Percentiles rank a stretch among this genome's conserved stretches.
Evolutionary conservation across 2,329 filamentous ascomycete species (phyloP).

Genomic region (Purpureocillium takamizusanense): DNA sequence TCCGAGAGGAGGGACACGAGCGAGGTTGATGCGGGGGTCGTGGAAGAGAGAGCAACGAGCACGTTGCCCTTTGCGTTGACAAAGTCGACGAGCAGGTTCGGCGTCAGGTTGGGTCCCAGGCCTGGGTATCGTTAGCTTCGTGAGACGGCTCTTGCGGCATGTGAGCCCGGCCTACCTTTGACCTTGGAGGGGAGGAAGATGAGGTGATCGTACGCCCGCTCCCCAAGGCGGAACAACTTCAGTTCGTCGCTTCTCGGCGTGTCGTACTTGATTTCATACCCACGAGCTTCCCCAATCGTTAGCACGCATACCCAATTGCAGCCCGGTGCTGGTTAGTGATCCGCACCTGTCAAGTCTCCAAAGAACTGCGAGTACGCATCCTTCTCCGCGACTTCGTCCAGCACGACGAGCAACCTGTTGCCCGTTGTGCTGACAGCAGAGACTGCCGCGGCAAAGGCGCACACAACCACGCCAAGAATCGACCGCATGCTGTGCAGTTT

Average conservation of each 20-base stretch:
- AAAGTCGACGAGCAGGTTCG: slow-evolving; percentile 81
- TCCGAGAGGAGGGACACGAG: slow-evolving; percentile 75
- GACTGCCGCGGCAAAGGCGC: slow-evolving; percentile 57
- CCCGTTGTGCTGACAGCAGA: slow-evolving; percentile 74
- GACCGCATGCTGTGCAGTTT: slow-evolving; percentile 53
- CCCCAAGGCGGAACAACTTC: slow-evolving; percentile 75
- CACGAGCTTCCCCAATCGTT: slow-evolving; percentile 53
- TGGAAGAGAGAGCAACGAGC: slow-evolving; percentile 72
- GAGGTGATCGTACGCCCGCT: slow-evolving; percentile 84
- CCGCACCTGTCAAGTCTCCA: slow-evolving; percentile 58
- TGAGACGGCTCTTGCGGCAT: not conserved
- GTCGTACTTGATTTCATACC: slow-evolving; percentile 72
- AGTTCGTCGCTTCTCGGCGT: slow-evolving; percentile 74
- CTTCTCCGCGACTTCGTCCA: slow-evolving; percentile 77
- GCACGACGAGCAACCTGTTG: slow-evolving; percentile 70
- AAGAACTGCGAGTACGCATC: slow-evolving; percentile 75
- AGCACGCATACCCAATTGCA: slow-evolving; percentile 5
- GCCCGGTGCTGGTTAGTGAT: not conserved
- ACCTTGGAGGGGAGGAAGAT: slow-evolving; percentile 81
- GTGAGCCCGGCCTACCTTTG: slow-evolving; percentile 54
- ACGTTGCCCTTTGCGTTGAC: slow-evolving; percentile 88
- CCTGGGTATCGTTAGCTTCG: slow-evolving; percentile 37
- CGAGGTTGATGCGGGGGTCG: slow-evolving; percentile 58
- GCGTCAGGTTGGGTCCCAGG: slow-evolving; percentile 80
- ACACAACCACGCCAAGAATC: slow-evolving; percentile 59